Evolutionary conservation across 2,329 filamentous ascomycete species (phyloP), one percentile per base, ranked within the genome.

Genomic region (Cladosporium sp.): DNA sequence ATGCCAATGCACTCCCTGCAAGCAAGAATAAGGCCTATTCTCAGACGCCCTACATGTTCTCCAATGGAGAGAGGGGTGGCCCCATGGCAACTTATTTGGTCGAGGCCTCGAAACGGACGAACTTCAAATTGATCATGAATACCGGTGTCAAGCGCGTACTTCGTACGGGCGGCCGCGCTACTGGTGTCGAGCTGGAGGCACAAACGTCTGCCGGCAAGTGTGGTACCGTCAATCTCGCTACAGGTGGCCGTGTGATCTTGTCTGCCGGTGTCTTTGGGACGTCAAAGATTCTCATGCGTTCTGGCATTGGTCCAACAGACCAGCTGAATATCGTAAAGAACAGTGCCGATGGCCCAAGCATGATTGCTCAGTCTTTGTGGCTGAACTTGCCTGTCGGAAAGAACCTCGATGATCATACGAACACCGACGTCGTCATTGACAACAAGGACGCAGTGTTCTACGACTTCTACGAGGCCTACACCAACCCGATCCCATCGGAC

Each of bases 1-100:
- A 77, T 12, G 80, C 82, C 18, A 85, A 86, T 59, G 61, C 71
- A 13, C 70, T 76, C 39, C 83, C 83, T 0, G 73, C 78, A 50
- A 65, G 77, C 63, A 89, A 89, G 77, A 82, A 86, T 68, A 73
- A 75, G 58, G 82, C 80, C 0, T 88, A 76, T 66, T 76, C 78
- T 38, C 79, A 82, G 65, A 80, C 82, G 15, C 77, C 80, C 18
- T 87, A 81, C 71, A 86, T 88, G 81, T 86, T 82, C 63, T 71
- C 73, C 4, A 70, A 82, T 40, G 84, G 83, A 44, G 82, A 86
- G 65, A 75, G 86, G 53, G 82, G 82, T 39, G 86, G 86, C 0
- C 85, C 86, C 8, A 73, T 89, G 64, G 82, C 81, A 6, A 87
- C 86, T 0, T 89, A 89, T 61, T 78, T 89, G 1, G 80, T 84